Base-by-base conservation (phyloP, 2,329 filamentous ascomycete genomes). In the Aspergillus aculeatus region DNA sequence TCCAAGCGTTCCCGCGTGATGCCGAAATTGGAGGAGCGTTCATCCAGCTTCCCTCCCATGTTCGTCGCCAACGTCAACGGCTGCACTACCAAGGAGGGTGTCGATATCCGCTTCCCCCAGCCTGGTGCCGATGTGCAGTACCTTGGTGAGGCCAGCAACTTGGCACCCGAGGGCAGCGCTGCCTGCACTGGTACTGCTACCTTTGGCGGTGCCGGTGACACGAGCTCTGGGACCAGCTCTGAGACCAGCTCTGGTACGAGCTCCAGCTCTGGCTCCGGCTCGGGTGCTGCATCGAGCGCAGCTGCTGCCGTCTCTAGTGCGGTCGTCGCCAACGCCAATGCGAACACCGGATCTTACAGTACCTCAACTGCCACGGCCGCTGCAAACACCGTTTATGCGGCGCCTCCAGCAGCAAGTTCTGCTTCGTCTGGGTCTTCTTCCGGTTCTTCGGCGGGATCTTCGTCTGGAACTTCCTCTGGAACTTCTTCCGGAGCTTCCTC, bases 41-140 rank as follows among this genome's bases (percentile, higher is more conserved):
- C 84, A 24, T 72, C 84, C 44, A 73, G 77, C 0, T 87, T 96
- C 12, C 91, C 92, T 0, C 80, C 87, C 59, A 89, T 96, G 85
- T 88, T 92, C 56, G 82, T 88, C 0, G 88, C 89, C 68, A 96
- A 95, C 76, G 78, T 92, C 61, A 82, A 82, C 59, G 76, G 75
- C 47, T 92, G 89, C 76, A 70, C 54, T 0, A 89, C 86, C 12
- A 69, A 66, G 0, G 83, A 86, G 44, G 70, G 72, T 16, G 71
- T 77, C 3, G 86, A 92, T 66, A 80, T 89, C 62, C 72, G 79
- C n/a, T 94, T 88, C 79, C 88, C 89, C 7, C 78, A 89, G 64
- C 84, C 90, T 0, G 91, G 91, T 52, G 62, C 79, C 0, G 83
- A 81, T 2, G 79, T 86, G 4, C 82, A 87, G 57, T 76, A 75